Percentiles rank a stretch among this genome's conserved stretches.
Conservation (phyloP, 495 filamentous ascomycete genomes). For the Lentithecium fluviatile region DNA sequence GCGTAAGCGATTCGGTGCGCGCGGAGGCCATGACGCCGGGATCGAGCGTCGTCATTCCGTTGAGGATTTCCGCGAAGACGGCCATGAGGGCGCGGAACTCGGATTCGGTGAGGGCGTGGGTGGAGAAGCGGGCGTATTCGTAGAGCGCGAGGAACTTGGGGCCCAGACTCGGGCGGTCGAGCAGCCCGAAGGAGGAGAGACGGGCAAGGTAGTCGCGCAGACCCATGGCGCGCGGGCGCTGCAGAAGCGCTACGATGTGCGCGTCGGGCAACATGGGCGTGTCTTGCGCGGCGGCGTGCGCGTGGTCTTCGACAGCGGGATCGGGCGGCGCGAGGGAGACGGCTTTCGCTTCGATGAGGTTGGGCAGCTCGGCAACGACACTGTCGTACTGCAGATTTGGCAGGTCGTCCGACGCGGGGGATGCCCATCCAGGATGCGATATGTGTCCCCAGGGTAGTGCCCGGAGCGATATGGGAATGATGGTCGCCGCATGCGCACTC, state of each 20-base stretch:
- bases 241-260: conserved; percentile 66
- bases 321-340: conserved; percentile 75
- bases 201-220: conserved; percentile 75
- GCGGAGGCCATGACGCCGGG: conserved; percentile 37
- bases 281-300: conserved; percentile 10
- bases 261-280: conserved; percentile 50
- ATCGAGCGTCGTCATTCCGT: conserved; percentile 67
- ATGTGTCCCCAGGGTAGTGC: conserved; percentile 74
- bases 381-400: conserved; percentile 75
- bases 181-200: conserved; percentile 64
- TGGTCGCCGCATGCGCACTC: conserved; percentile 19
- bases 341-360: conserved; percentile 91
- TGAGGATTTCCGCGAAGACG: conserved; percentile 78
- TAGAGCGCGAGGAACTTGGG: conserved; percentile 70
- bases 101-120: conserved; percentile 55
- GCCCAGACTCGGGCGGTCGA: conserved; percentile 57
- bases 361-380: conserved; percentile 83
- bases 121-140: conserved; percentile 80
- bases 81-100: conserved; percentile 84
- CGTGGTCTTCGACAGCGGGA: conserved; percentile 33
- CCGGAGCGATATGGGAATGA: conserved; percentile 43
- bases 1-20: not conserved
- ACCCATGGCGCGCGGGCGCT: conserved; percentile 69
- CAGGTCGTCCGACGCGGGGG: conserved; percentile 69
- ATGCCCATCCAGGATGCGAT: conserved; percentile 85